Percentiles rank a stretch among this genome's conserved stretches.
These are phyloP conservation scores for Karstenula rhodostoma DNA, from an alignment of 2,329 filamentous ascomycete genomes.

Conservation along the genomic window DNA sequence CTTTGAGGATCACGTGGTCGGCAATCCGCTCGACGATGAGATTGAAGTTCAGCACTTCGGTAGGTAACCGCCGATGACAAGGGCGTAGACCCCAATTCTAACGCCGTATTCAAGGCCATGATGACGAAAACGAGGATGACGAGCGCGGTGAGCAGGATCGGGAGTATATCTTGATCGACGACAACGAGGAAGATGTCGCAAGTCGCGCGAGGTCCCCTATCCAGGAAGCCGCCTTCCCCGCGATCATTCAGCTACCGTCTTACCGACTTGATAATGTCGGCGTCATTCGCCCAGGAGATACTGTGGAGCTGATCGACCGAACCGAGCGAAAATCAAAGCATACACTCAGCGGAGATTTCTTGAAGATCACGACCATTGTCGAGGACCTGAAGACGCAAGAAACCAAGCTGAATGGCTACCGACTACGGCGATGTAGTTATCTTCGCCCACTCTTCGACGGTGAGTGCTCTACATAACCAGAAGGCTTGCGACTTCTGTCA, in stretches of 20 bases:
- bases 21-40: slow-evolving; percentile 9
- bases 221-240: neutral
- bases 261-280: neutral
- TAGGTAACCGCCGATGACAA: neutral
- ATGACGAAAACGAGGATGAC: slow-evolving; percentile 2
- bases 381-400: slow-evolving; percentile 25
- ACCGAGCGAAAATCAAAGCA: neutral
- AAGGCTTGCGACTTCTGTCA: neutral
- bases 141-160: neutral
- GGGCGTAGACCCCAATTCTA: neutral
- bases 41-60: slow-evolving; percentile 17
- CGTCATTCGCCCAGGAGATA: slow-evolving; percentile 11
- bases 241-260: neutral
- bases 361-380: slow-evolving; percentile 29
- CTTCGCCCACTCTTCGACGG: slow-evolving; percentile 28
- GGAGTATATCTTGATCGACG: slow-evolving; percentile 4
- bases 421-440: slow-evolving; percentile 29
- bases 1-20: slow-evolving; percentile 9
- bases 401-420: slow-evolving; percentile 29
- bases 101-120: neutral
- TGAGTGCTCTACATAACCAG: slow-evolving; percentile 12
- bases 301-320: slow-evolving; percentile 29
- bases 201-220: neutral
- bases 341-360: slow-evolving; percentile 32
- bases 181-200: neutral